A percentile compares a stretch with the other conserved stretches of the same genome.
These are phyloP conservation scores for Suillus paluster DNA, from an alignment of 768 basidiomycete genomes.

Conservation along the genomic window DNA sequence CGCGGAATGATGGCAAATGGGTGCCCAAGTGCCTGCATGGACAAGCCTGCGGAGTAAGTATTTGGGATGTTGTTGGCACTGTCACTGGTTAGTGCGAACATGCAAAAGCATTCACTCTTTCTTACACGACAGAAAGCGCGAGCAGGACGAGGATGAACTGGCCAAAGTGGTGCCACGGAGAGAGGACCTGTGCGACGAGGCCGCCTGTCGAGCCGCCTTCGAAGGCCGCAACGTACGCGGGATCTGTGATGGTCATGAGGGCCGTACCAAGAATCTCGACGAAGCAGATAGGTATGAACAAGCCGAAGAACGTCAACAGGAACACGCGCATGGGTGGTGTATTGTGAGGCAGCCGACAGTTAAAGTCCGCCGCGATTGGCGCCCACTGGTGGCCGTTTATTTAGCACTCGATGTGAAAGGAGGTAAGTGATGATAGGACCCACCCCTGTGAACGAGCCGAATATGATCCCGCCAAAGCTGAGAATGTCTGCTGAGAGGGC, in stretches of 20 bases:
- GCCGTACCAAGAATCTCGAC: slow-evolving; percentile 40
- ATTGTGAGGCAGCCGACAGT: slow-evolving; percentile 50
- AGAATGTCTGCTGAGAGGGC: slow-evolving; percentile 52
- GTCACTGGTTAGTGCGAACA: slow-evolving; percentile 6
- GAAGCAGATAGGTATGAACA: slow-evolving; percentile 52
- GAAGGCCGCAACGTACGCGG: slow-evolving; percentile 45
- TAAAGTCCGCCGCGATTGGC: slow-evolving; percentile 58
- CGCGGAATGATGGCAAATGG: slow-evolving; percentile 48
- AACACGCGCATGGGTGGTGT: slow-evolving; percentile 50
- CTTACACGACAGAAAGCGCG: slow-evolving; percentile 47
- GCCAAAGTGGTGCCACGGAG: slow-evolving; percentile 48
- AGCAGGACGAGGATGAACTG: slow-evolving; percentile 48
- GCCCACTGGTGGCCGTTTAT: slow-evolving; percentile 41
- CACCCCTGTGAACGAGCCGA: slow-evolving; percentile 51
- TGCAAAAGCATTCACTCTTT: background rate
- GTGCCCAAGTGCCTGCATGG: slow-evolving; percentile 49
- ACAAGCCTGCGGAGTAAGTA: slow-evolving; percentile 52
- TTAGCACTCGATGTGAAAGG: background rate
- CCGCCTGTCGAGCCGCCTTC: slow-evolving; percentile 46
- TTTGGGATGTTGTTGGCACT: slow-evolving; percentile 47
- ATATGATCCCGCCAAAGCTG: slow-evolving; percentile 55
- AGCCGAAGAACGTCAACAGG: slow-evolving; percentile 52
- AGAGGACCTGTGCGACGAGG: slow-evolving; percentile 46
- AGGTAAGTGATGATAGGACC: slow-evolving; percentile 8
- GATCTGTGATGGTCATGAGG: slow-evolving; percentile 46